A percentile compares a stretch with the other conserved stretches of the same genome.
Conservation (phyloP, 129 eudicot genomes). For the Sambucus nigra region DNA sequence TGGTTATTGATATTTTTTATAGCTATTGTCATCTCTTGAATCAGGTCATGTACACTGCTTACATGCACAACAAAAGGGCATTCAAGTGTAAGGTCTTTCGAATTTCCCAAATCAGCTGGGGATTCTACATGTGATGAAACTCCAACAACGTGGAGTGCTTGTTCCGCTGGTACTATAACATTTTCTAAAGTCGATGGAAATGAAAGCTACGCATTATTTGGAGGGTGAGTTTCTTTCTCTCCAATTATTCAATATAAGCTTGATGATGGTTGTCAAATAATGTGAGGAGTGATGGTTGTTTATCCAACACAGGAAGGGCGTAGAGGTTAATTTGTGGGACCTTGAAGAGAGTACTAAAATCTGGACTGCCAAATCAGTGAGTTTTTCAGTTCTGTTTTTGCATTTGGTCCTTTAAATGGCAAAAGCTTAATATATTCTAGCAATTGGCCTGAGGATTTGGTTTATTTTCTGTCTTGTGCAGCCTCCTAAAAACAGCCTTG, state of each 20-base stretch:
- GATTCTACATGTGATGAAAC: conserved; percentile 24
- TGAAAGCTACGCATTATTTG: conserved; percentile 68
- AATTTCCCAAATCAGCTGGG: conserved; percentile 25
- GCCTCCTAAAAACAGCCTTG: conserved; percentile 91
- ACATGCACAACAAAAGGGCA: conserved; percentile 76
- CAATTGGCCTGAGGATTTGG: conserved; percentile 5
- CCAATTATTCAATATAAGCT: neutral
- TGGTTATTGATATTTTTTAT: neutral
- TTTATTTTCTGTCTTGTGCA: conserved; percentile 23
- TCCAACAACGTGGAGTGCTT: conserved; percentile 60
- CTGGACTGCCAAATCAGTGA: conserved; percentile 91
- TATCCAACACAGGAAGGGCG: conserved; percentile 60
- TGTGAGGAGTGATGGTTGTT: neutral
- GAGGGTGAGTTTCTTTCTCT: conserved; percentile 58
- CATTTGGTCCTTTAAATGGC: neutral
- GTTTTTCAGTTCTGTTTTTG: conserved; percentile 9
- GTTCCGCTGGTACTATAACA: conserved; percentile 60
- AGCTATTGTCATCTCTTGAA: conserved; percentile 1
- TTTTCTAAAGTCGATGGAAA: conserved; percentile 66
- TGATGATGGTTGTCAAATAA: neutral
- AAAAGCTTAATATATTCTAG: neutral
- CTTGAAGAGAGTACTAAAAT: conserved; percentile 54
- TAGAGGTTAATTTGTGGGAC: conserved; percentile 93
- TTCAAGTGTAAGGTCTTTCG: conserved; percentile 38
- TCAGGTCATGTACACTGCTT: conserved; percentile 78